Conservation (phyloP, 208 protist species). For the Leishmania gerbilli region DNA sequence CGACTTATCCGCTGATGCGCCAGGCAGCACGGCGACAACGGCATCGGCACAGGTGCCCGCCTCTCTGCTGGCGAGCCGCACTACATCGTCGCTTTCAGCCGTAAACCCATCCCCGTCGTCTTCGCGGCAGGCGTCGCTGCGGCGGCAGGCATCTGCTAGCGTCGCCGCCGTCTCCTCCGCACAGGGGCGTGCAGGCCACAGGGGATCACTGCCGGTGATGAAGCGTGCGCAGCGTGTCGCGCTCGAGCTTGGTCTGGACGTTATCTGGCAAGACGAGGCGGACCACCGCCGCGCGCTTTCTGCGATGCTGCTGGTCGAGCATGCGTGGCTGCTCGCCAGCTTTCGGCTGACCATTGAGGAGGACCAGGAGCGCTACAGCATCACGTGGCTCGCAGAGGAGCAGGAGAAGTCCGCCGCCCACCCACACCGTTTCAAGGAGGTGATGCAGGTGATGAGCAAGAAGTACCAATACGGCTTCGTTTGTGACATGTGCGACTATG, state of each 20-base stretch:
- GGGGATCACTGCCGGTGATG: background rate
- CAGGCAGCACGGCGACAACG: background rate
- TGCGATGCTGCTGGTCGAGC: constrained; percentile 54
- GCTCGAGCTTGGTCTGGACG: constrained; percentile 23
- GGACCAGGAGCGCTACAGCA: constrained; percentile 71
- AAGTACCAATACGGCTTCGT: constrained; percentile 84
- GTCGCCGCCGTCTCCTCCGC: background rate
- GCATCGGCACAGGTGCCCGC: background rate
- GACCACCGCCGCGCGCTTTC: constrained; percentile 28
- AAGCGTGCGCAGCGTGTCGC: constrained; percentile 15
- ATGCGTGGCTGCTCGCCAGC: constrained; percentile 56
- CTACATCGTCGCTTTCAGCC: background rate
- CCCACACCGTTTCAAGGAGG: constrained; percentile 75
- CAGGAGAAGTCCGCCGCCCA: constrained; percentile 76
- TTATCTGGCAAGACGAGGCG: constrained; percentile 45
- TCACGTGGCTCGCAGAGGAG: constrained; percentile 80
- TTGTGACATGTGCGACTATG: constrained; percentile 84
- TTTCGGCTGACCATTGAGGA: constrained; percentile 69
- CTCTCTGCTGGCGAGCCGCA: background rate
- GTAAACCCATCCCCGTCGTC: background rate
- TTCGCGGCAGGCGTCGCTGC: background rate
- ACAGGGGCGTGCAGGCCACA: background rate
- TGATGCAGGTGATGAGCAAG: constrained; percentile 40
- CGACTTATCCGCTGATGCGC: background rate
- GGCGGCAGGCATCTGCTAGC: background rate